Base-by-base conservation (phyloP, 257 asterid species). In the Paulownia fortunei region DNA sequence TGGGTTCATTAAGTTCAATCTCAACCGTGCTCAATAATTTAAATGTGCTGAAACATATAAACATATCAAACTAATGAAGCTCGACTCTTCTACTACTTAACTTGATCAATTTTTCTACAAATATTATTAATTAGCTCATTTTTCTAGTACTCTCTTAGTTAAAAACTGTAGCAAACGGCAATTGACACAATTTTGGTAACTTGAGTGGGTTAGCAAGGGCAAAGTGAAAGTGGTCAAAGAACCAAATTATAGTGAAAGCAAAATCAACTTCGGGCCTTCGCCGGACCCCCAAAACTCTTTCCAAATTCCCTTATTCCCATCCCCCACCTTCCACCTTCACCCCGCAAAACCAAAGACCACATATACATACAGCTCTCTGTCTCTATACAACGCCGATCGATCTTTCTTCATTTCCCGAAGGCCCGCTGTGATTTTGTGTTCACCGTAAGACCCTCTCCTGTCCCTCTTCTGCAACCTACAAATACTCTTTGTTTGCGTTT, bases 271-370 rank as follows among this genome's bases (percentile, higher is more conserved):
- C 72, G n/a, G 70, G 56, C 26, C 73, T 72, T 61, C 65, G 79
- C 82, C 82, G 76, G 84, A 59, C 71, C 74, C 82, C 87, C 77
- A 73, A 79, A 76, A 62, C 46, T 62, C 65, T 27, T 74, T n/a
- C 66, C 52, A 69, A 74, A 72, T 69, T 82, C 69, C 73, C 19
- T 26, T 8, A 15, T 36, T 30, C 46, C 44, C 55, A 8, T 23
- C 12, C 58, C 8, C 15, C 44, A 15, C 34, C 42, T 18, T 18
- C 11, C 58, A 26, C 4, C 54, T 66, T 44, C 32, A 24, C 26
- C 23, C 47, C 18, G 13, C 63, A 24, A n/a, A 52, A 66, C 75
- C 75, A 54, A 78, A 27, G 54, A 9, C 52, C 71, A 27, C 4
- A 66, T 12, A 68, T 74, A 81, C 58, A 30, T 13, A 80, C 30